These are phyloP conservation scores for Brassica juncea DNA, from an alignment of 345 rosid genomes.

Conservation along the genomic window DNA sequence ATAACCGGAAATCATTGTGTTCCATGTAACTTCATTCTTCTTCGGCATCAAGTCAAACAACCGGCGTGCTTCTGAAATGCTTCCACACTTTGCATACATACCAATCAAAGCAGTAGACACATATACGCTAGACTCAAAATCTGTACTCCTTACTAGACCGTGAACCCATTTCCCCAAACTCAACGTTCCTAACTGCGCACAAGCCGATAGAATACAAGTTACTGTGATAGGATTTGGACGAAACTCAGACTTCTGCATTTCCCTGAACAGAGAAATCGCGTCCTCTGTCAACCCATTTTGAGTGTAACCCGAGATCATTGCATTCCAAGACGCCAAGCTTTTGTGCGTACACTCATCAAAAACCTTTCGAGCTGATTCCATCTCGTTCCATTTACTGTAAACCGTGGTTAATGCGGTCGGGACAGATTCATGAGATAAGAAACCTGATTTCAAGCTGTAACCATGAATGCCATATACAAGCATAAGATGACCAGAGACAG, in stretches of 20 bases:
- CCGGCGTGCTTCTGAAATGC: conserved; percentile 58
- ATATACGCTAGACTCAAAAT: conserved; percentile 58
- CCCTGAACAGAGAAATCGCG: conserved; percentile 65
- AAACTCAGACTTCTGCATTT: conserved; percentile 57
- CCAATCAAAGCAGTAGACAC: conserved; percentile 77
- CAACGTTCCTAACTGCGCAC: conserved; percentile 73
- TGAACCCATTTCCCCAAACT: conserved; percentile 79
- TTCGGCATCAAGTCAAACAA: conserved; percentile 58
- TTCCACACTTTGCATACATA: conserved; percentile 88
- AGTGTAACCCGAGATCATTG: conserved; percentile 80
- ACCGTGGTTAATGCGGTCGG: conserved; percentile 67
- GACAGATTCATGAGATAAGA: conserved; percentile 52
- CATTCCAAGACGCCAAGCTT: conserved; percentile 80
- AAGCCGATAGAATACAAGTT: conserved; percentile 74
- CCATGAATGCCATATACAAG: conserved; percentile 57
- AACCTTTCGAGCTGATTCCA: conserved; percentile 51
- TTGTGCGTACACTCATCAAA: conserved; percentile 60
- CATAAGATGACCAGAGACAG: conserved; percentile 60
- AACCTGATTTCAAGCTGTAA: conserved; percentile 53
- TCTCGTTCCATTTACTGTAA: conserved; percentile 64
- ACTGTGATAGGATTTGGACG: conserved; percentile 67
- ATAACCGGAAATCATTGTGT: conserved; percentile 77
- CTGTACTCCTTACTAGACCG: conserved; percentile 49
- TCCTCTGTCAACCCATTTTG: conserved; percentile 72
- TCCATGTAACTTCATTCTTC: conserved; percentile 86